Conservation (phyloP, 371 early-diverging fungal genomes). For the Nematocida homosporus region DNA sequence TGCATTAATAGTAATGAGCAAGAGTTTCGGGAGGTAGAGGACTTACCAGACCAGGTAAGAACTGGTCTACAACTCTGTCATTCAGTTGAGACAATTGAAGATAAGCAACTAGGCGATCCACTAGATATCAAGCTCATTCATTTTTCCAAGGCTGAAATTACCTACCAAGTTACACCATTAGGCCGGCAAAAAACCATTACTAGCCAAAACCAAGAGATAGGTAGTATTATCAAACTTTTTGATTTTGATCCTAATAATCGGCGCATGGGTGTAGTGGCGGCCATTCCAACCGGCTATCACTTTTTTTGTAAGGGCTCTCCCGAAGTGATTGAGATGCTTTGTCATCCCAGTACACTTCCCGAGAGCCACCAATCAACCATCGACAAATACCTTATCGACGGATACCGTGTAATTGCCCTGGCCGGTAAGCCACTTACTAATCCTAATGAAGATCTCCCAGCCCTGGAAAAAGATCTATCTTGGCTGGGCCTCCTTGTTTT, state of each 20-base stretch:
- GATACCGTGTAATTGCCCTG: constrained; percentile 66
- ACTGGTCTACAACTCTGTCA: constrained; percentile 87
- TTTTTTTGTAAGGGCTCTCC: constrained; percentile 66
- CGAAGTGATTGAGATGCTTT: constrained; percentile 56
- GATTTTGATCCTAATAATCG: constrained; percentile 85
- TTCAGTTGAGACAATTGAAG: constrained; percentile 80
- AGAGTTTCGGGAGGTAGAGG: constrained; percentile 12
- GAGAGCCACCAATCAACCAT: constrained; percentile 55
- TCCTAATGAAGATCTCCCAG: constrained; percentile 3
- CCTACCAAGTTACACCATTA: constrained; percentile 6
- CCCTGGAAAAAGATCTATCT: constrained; percentile 75
- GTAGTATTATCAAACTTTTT: constrained; percentile 69
- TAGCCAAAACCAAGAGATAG: neutral
- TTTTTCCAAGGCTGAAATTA: constrained; percentile 75
- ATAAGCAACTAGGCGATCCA: constrained; percentile 86
- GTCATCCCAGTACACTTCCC: constrained; percentile 21
- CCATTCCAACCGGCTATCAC: constrained; percentile 17
- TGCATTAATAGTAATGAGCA: constrained; percentile 71
- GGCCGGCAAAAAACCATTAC: neutral
- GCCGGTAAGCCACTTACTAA: constrained; percentile 57
- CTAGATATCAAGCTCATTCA: constrained; percentile 96
- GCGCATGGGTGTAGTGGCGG: constrained; percentile 84
- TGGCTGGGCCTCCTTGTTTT: constrained; percentile 93
- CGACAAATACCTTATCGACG: constrained; percentile 53
- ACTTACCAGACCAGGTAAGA: constrained; percentile 11